Conservation (phyloP, 2,329 filamentous ascomycete species). For the Chrysosporium queenslandicum region DNA sequence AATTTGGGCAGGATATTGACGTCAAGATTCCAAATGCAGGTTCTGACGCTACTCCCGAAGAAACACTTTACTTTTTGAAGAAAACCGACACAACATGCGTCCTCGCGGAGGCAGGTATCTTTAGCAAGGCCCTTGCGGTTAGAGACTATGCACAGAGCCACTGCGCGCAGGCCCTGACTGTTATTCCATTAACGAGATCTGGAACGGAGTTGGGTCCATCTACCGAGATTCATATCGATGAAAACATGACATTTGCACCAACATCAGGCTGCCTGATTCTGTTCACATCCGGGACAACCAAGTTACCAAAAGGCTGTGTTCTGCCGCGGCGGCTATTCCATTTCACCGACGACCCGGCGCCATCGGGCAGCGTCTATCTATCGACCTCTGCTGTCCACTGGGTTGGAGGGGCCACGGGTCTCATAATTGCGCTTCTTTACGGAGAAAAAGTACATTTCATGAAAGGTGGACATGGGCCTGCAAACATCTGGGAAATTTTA, state of each 20-base stretch:
- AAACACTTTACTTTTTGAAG: constrained; percentile 36
- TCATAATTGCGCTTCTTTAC: background rate
- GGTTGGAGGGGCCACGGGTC: constrained; percentile 5
- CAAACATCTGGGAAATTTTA: constrained; percentile 7
- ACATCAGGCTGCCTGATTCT: constrained; percentile 30
- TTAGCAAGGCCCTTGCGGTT: constrained; percentile 24
- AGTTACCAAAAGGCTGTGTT: constrained; percentile 37
- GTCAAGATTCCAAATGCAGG: background rate
- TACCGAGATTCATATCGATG: background rate
- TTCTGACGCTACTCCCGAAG: constrained; percentile 27
- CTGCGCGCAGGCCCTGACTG: background rate
- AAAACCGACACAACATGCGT: constrained; percentile 33
- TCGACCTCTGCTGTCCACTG: constrained; percentile 9
- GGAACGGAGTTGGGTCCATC: no score
- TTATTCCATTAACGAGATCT: background rate
- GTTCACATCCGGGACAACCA: constrained; percentile 40
- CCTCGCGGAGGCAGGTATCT: constrained; percentile 28
- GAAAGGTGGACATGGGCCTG: background rate
- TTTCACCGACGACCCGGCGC: background rate
- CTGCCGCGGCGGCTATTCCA: constrained; percentile 7
- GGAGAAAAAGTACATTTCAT: constrained; percentile 7
- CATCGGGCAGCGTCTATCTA: background rate
- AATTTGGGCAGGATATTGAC: background rate
- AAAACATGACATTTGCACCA: background rate
- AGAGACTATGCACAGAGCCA: constrained; percentile 26